Evolutionary conservation across 345 rosid species (phyloP).

Genomic region (Corymbia maculata): DNA sequence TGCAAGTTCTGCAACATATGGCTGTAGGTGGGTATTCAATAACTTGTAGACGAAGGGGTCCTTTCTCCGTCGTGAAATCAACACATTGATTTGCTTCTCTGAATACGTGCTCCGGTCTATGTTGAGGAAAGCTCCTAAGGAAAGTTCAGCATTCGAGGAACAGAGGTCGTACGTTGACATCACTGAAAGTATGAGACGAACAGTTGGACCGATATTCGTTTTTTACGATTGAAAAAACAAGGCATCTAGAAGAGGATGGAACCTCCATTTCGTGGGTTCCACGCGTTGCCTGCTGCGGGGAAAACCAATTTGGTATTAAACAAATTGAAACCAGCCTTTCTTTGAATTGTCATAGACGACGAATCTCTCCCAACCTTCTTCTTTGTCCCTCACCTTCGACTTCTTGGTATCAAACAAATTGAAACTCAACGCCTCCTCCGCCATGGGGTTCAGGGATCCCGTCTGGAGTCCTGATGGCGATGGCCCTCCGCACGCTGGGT

Average conservation of each 20-base stretch:
- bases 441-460: too few species aligned
- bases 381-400: too few species aligned
- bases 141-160: neutral
- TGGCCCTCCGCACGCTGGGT: neutral
- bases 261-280: neutral
- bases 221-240: neutral
- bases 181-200: neutral
- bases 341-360: neutral
- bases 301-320: neutral
- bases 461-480: neutral
- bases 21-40: neutral
- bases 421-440: too few species aligned
- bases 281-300: neutral
- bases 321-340: neutral
- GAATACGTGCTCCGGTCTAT: neutral
- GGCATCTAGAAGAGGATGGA: neutral
- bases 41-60: neutral
- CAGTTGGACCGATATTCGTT: neutral
- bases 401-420: too few species aligned
- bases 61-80: neutral
- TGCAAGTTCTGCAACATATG: neutral
- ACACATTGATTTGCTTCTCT: neutral
- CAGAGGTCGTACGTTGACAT: neutral
- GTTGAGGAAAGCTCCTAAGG: neutral
- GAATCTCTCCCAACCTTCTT: too few species aligned